A percentile compares a stretch with the other conserved stretches of the same genome.
Evolutionary conservation across 305 asterid genomes (phyloP).

Genomic region (Coffea humblotiana): DNA sequence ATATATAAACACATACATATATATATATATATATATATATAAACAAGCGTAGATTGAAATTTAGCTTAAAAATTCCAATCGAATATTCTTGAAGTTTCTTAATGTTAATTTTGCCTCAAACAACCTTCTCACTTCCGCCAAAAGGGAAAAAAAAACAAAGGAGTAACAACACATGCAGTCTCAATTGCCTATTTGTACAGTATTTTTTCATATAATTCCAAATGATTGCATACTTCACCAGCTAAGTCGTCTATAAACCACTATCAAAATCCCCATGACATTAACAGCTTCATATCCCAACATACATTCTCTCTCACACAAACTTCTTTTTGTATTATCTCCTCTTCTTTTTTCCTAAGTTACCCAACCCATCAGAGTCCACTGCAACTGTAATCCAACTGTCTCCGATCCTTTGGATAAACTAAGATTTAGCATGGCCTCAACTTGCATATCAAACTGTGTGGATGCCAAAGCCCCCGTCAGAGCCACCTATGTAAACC

Average conservation of each 20-base stretch:
- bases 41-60: too few relatives aligned
- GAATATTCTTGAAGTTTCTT: too few relatives aligned
- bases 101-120: too few relatives aligned
- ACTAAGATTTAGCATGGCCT: constrained; percentile 20
- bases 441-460: constrained; percentile 57
- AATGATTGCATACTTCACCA: constrained; percentile 22
- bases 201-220: constrained; percentile 15
- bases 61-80: too few relatives aligned
- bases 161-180: too few relatives aligned
- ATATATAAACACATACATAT: too few relatives aligned
- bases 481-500: constrained; percentile 59
- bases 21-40: too few relatives aligned
- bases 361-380: not conserved
- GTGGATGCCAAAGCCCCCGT: constrained; percentile 52
- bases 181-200: not conserved
- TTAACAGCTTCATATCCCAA: not conserved
- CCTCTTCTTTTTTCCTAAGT: not conserved
- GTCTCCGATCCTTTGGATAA: not conserved
- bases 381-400: not conserved
- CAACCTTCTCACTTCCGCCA: too few relatives aligned
- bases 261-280: not conserved
- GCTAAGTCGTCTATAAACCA: not conserved
- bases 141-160: too few relatives aligned
- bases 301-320: not conserved
- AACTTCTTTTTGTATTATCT: not conserved